These are phyloP conservation scores for Nicotiana knightiana DNA, from an alignment of 257 asterid genomes.

Conservation along the genomic window DNA sequence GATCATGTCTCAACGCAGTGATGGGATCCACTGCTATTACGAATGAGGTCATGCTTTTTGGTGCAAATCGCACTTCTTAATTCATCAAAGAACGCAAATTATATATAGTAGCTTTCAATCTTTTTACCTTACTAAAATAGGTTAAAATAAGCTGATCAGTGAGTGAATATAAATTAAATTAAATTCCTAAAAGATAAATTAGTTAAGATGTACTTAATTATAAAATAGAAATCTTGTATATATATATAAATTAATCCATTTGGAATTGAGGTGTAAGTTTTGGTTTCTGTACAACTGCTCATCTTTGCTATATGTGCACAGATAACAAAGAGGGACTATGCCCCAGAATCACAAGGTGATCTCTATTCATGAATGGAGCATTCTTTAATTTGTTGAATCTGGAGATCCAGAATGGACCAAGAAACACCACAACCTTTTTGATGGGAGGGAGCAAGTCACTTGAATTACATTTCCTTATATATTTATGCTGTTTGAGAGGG, in stretches of 20 bases:
- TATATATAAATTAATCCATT: no score
- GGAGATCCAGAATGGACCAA: conserved; percentile 47
- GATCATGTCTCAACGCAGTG: conserved; percentile 81
- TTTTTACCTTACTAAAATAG: no score
- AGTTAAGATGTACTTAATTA: no score
- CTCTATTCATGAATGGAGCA: conserved; percentile 56
- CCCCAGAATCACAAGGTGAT: conserved; percentile 59
- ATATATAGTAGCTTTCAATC: conserved; percentile 62
- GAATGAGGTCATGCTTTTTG: conserved; percentile 72
- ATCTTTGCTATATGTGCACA: conserved; percentile 11
- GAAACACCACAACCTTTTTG: conserved; percentile 50
- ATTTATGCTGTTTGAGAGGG: background rate
- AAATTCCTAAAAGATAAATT: background rate
- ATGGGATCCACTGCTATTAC: conserved; percentile 70
- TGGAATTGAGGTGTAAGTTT: no score
- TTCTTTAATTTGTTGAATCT: conserved; percentile 43
- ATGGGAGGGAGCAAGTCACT: conserved; percentile 30
- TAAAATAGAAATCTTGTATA: no score
- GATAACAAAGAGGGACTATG: conserved; percentile 74
- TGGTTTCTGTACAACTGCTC: background rate
- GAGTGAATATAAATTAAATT: no score
- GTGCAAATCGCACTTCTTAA: conserved; percentile 43
- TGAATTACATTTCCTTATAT: conserved; percentile 18
- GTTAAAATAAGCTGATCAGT: no score
- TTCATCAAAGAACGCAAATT: conserved; percentile 58